phyloP scores from a whole-genome alignment of 345 rosid species.

The Durio zibethinus region DNA sequence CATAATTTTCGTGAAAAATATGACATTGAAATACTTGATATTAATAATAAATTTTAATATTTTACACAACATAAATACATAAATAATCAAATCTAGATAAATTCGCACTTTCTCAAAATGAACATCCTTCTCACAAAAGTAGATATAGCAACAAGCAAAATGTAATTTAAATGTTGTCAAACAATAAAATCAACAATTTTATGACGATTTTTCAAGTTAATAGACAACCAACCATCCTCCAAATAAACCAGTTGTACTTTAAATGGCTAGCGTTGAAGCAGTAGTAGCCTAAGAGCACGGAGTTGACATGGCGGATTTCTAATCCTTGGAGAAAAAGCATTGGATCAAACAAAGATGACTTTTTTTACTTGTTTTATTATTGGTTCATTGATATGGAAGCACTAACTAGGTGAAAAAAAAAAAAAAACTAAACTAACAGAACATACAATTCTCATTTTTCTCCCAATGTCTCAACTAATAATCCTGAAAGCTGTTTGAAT shows the following conservation, averaged over 20 bases:
- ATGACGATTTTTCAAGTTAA: not conserved
- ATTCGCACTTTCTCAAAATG: no score
- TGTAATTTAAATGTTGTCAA: no score
- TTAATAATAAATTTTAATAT: no score
- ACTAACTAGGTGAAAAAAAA: conserved; percentile 17
- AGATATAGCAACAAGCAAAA: no score
- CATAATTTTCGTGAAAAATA: no score
- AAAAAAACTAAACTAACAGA: conserved; percentile 5
- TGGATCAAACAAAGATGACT: not conserved
- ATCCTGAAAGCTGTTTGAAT: not conserved
- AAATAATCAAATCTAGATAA: no score
- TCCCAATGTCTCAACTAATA: not conserved
- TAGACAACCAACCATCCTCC: not conserved
- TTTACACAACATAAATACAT: no score
- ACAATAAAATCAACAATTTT: not conserved
- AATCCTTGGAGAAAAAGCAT: not conserved
- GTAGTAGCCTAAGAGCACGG: not conserved
- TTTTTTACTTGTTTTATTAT: not conserved
- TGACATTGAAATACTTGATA: no score
- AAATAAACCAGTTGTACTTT: not conserved
- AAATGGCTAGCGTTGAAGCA: not conserved
- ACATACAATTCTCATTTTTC: conserved; percentile 18
- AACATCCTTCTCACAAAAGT: no score
- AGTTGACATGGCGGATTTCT: not conserved
- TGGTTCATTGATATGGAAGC: conserved; percentile 6